Percentiles rank a stretch among this genome's conserved stretches.
Conservation (phyloP, 768 basidiomycete genomes). For the Boletus rufocinnamomeus region DNA sequence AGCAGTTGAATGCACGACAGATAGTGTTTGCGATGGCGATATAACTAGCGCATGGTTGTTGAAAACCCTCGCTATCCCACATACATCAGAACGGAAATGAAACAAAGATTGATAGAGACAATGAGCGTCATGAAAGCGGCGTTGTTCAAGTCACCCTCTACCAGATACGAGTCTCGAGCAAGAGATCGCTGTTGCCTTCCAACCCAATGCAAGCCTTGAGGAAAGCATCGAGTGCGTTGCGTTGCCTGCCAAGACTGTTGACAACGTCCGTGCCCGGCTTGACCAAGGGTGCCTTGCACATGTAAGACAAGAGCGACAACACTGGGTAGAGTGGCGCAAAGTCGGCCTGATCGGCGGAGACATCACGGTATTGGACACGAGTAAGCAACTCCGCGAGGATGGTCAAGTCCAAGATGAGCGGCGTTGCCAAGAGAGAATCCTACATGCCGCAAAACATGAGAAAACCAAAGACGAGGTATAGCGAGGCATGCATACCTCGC, state of each 20-base stretch:
- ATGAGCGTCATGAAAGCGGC: neutral
- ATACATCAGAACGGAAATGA: neutral
- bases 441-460: slow-evolving; percentile 27
- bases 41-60: slow-evolving; percentile 17
- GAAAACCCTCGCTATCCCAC: slow-evolving; percentile 17
- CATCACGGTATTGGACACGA: slow-evolving; percentile 84
- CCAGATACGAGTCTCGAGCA: slow-evolving; percentile 89
- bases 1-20: slow-evolving; percentile 22
- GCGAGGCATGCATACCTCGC: slow-evolving; percentile 61
- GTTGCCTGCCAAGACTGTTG: slow-evolving; percentile 93
- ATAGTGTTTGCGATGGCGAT: neutral
- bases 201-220: slow-evolving; percentile 92
- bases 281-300: slow-evolving; percentile 96
- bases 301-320: slow-evolving; percentile 90
- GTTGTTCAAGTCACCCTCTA: slow-evolving; percentile 39
- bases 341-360: slow-evolving; percentile 46
- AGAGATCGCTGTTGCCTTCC: slow-evolving; percentile 78
- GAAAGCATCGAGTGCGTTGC: slow-evolving; percentile 91
- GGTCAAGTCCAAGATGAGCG: slow-evolving; percentile 90
- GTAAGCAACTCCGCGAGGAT: slow-evolving; percentile 95
- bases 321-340: slow-evolving; percentile 89
- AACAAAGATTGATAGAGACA: neutral
- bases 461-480: neutral
- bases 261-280: slow-evolving; percentile 93
- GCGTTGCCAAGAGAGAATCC: slow-evolving; percentile 95